Base-by-base conservation (phyloP, 495 filamentous ascomycete species). In the Xylaria longipes region DNA sequence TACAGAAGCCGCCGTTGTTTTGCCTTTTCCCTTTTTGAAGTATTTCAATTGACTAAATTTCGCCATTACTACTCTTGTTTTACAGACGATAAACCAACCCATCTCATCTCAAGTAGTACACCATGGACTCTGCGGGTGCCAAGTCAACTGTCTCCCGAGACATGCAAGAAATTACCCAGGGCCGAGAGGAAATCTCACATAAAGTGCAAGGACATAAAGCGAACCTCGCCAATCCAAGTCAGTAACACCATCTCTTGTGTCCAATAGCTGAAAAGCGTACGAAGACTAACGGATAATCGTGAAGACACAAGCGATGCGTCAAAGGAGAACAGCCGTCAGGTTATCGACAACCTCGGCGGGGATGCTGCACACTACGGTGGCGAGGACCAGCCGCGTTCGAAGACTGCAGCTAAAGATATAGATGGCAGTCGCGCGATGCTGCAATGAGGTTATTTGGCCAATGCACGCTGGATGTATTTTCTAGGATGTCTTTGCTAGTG, bases 111-210 rank as follows among this genome's bases (percentile, higher is more conserved):
- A 39, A 70, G 25, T 25, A 22, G 3, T 62, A 58, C 39, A 68
- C 12, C 5, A 79, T 80, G 74, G 63, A 76, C n/a, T 82, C 80
- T 8, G 73, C 78, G 27, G 79, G 80, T 65, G 73, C 77, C n/a
- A 81, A 78, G 37, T 82, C 81, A 5, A 74, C 73, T 69, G 72
- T 82, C 68, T 82, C 80, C 48, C 75, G 78, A 58, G 80, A 82
- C 79, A 82, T 82, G 81, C 65, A 81, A 72, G 81, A 82, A 74
- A 69, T 82, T 43, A 71, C 11, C 35, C 58, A 80, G 58, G 80
- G 81, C 54, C 80, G 75, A 75, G 80, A 82, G 69, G 63, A 75
- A n/a, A 78, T 74, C 8, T 75, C 75, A 45, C 75, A 75, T 48
- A 39, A 62, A 17, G 81, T 82, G 33, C 67, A 73, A 39, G 76